These are phyloP conservation scores for Cladosporium colombiae DNA, from an alignment of 2,329 filamentous ascomycete species.

Conservation along the genomic window DNA sequence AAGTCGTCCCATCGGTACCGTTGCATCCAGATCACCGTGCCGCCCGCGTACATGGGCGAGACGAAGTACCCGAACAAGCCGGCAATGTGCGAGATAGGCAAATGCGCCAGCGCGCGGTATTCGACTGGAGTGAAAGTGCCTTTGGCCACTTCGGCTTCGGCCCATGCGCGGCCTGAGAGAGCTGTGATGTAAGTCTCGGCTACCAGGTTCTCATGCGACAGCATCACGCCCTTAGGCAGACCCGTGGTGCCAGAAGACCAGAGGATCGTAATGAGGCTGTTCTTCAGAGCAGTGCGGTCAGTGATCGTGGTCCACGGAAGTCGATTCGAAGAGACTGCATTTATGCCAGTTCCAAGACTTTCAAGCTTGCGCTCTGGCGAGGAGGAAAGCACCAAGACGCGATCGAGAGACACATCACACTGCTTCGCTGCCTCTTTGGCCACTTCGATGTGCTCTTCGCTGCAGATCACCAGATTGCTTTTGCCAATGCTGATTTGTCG, in stretches of 20 bases:
- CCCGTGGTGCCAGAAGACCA: slow-evolving; percentile 59
- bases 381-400: slow-evolving; percentile 53
- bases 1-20: slow-evolving; percentile 41
- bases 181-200: slow-evolving; percentile 56
- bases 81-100: slow-evolving; percentile 94
- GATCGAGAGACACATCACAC: slow-evolving; percentile 47
- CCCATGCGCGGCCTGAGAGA: slow-evolving; percentile 30
- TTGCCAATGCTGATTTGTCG: slow-evolving; percentile 49
- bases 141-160: slow-evolving; percentile 27
- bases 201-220: slow-evolving; percentile 80
- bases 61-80: slow-evolving; percentile 51
- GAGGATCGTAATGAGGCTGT: slow-evolving; percentile 48
- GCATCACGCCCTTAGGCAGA: slow-evolving; percentile 85
- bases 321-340: slow-evolving; percentile 37
- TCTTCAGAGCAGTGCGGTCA: slow-evolving; percentile 49
- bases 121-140: slow-evolving; percentile 29
- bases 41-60: slow-evolving; percentile 37
- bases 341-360: slow-evolving; percentile 36
- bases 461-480: slow-evolving; percentile 48
- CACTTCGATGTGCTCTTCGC: slow-evolving; percentile 51
- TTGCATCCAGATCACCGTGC: slow-evolving; percentile 43
- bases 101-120: slow-evolving; percentile 55
- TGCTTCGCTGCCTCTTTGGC: slow-evolving; percentile 53
- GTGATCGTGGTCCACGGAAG: slow-evolving; percentile 59
- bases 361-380: slow-evolving; percentile 43